These are phyloP conservation scores for Aristolochia contorta DNA, from an alignment of 164 flowering plant species.

Conservation along the genomic window DNA sequence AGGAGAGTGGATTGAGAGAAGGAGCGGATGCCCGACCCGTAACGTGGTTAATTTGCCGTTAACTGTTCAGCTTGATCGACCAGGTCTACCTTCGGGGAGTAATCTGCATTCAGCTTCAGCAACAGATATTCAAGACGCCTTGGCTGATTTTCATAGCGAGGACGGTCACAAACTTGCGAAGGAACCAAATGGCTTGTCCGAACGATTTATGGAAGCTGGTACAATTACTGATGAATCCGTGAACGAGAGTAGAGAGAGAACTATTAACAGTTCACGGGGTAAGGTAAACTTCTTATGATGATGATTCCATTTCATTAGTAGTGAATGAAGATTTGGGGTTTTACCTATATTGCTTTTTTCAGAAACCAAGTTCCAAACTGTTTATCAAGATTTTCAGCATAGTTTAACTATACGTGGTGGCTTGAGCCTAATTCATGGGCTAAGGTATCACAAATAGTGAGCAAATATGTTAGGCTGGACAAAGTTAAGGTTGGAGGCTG, in stretches of 20 bases:
- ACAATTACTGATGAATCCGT: slow-evolving; percentile 34
- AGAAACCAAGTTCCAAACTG: too few relatives aligned
- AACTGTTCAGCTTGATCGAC: slow-evolving; percentile 48
- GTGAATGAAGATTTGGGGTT: too few relatives aligned
- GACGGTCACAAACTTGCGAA: slow-evolving; percentile 4
- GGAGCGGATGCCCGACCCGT: slow-evolving; percentile 4
- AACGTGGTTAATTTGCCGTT: slow-evolving; percentile 13
- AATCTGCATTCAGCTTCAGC: slow-evolving; percentile 42
- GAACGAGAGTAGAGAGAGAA: slow-evolving; percentile 24
- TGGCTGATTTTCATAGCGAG: slow-evolving; percentile 20
- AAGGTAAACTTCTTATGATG: slow-evolving; percentile 30
- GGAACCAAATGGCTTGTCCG: slow-evolving; percentile 34
- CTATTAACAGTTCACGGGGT: slow-evolving; percentile 24
- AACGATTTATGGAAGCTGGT: slow-evolving; percentile 32
- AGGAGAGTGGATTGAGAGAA: slow-evolving; percentile 12
- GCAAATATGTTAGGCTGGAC: too few relatives aligned
- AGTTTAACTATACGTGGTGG: too few relatives aligned
- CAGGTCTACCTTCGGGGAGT: slow-evolving; percentile 48
- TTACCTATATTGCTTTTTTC: too few relatives aligned
- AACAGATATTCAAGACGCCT: slow-evolving; percentile 37
- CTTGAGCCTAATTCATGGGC: too few relatives aligned
- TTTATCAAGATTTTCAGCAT: too few relatives aligned
- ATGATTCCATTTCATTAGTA: too few relatives aligned
- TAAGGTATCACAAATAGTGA: too few relatives aligned
- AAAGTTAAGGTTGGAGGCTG: too few relatives aligned